Base-by-base conservation (phyloP, 345 rosid species). In the Camelina sativa region DNA sequence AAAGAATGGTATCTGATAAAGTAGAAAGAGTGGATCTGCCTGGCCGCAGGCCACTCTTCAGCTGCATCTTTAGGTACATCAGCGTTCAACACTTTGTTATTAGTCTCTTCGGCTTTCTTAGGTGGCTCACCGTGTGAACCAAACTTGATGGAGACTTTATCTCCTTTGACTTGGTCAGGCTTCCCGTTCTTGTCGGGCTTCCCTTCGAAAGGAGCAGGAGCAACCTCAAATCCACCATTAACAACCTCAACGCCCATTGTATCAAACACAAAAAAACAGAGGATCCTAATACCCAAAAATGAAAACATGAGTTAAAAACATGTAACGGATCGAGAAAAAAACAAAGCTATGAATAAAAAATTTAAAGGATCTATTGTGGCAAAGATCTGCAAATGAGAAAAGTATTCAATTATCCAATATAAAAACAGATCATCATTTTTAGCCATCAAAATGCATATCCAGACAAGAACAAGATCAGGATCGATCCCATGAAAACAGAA, bases 31-130 rank as follows among this genome's bases (percentile, higher is more conserved):
- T 86, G 89, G 72, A 86, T 83, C 88, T 86, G 86, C 79, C 66
- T 79, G 6, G 81, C 80, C 13, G 82, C 91, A 64, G 98, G 95
- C 98, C 98, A 94, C 73, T 94, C 97, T 15, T 83, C 96, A 9
- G 41, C 82, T 1, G 86, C 96, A 78, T 91, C 85, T 82, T 79
- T 86, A 0, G 91, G 97, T 46, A 78, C 75, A 55, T 80, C 84
- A 71, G 85, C 65, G 61, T 60, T 69, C 16, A 82, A 62, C 56
- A 70, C 87, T 67, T 75, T 52, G 23, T 12, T 82, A n/a, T 67
- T 85, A 28, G 30, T 28, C 60, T 86, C 87, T 13, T 76, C 86
- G 57, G 79, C 73, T 28, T 37, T 83, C 7, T 79, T 80, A 8
- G 79, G 89, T 4, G 79, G 91, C 74, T 85, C 86, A 20, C 68